A percentile compares a stretch with the other conserved stretches of the same genome.
Evolutionary conservation across 2,329 filamentous ascomycete genomes (phyloP).

Genomic region (Pseudopyricularia javanii): DNA sequence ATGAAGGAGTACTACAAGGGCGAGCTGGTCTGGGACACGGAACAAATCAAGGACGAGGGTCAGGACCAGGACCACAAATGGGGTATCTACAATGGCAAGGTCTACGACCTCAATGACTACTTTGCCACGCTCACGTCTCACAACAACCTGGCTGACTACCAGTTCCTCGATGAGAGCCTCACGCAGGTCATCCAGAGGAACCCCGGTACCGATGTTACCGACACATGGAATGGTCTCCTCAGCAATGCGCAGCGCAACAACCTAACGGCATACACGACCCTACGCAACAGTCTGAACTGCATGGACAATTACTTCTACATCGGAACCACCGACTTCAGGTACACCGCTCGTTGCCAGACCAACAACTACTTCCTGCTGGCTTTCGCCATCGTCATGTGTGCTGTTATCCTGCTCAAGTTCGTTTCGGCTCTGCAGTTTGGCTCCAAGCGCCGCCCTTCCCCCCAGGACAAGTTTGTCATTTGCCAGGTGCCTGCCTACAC

Average conservation of each 20-base stretch:
- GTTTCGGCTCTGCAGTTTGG: constrained; percentile 86
- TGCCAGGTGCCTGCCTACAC: constrained; percentile 97
- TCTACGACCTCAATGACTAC: constrained; percentile 91
- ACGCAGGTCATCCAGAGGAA: constrained; percentile 59
- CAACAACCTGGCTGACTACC: constrained; percentile 43
- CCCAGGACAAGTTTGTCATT: constrained; percentile 98
- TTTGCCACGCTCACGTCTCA: constrained; percentile 58
- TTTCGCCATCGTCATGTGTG: constrained; percentile 73
- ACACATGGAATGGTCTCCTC: constrained; percentile 45
- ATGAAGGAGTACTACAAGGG: constrained; percentile 86
- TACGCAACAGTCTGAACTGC: constrained; percentile 63
- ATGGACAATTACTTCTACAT: constrained; percentile 74
- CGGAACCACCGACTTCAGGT: constrained; percentile 75
- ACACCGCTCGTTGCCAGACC: constrained; percentile 62
- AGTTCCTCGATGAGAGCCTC: constrained; percentile 61
- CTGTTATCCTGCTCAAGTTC: constrained; percentile 79
- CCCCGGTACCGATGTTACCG: constrained; percentile 67
- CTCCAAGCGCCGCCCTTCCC: constrained; percentile 74
- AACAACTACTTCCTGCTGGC: constrained; percentile 85
- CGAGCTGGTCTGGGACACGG: constrained; percentile 59
- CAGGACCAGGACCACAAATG: constrained; percentile 57
- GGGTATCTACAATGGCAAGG: constrained; percentile 61
- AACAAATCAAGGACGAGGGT: constrained; percentile 52
- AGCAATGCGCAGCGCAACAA: constrained; percentile 39
- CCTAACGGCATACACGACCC: constrained; percentile 31